Conservation (phyloP, 345 rosid genomes). For the Melaleuca quinquenervia region DNA sequence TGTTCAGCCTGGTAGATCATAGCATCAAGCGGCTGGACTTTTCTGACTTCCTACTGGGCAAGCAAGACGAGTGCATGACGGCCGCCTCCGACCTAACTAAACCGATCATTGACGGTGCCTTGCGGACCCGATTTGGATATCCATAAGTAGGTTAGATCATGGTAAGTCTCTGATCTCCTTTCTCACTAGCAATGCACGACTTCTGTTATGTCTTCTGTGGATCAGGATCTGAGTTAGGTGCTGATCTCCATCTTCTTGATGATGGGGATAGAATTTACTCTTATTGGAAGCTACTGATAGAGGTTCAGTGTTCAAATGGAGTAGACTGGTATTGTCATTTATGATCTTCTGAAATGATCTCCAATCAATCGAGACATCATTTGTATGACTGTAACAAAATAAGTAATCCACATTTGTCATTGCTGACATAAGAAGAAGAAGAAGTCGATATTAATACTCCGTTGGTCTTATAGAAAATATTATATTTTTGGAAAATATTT, state of each 20-base stretch:
- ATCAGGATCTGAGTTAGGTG: background rate
- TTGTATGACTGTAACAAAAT: accelerated
- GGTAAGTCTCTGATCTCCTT: background rate
- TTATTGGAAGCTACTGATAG: background rate
- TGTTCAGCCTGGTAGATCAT: background rate
- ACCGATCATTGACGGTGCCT: background rate
- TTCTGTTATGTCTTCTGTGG: no score
- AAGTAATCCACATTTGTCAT: background rate
- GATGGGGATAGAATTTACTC: background rate
- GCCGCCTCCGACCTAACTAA: background rate
- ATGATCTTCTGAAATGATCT: background rate
- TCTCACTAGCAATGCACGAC: background rate
- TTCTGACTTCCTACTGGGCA: background rate
- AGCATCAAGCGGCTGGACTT: background rate
- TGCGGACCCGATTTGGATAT: background rate
- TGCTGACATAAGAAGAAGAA: background rate
- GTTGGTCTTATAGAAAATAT: no score
- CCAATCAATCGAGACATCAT: background rate
- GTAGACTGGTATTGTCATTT: background rate
- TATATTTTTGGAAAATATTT: no score
- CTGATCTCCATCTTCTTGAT: background rate
- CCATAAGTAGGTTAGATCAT: background rate
- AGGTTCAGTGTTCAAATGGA: background rate
- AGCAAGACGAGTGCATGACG: background rate
- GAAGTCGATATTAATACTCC: background rate